A percentile compares a stretch with the other conserved stretches of the same genome.
These are phyloP conservation scores for Sarocladium oryzae DNA, from an alignment of 2,329 filamentous ascomycete genomes.

Conservation along the genomic window DNA sequence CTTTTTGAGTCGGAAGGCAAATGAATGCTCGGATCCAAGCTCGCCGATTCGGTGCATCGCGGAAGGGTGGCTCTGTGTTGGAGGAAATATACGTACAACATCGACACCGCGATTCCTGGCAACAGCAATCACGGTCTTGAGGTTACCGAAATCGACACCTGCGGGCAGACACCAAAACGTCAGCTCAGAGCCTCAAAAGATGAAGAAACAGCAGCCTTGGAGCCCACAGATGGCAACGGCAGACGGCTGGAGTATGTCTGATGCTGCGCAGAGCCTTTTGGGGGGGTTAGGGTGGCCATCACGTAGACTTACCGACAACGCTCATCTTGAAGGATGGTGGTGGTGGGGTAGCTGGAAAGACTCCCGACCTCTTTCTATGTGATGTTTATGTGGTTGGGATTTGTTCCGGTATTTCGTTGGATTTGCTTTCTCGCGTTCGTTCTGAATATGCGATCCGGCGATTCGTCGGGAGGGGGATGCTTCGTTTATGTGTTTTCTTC, in stretches of 20 bases:
- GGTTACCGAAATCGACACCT: conserved; percentile 91
- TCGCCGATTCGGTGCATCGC: no score
- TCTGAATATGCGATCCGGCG: conserved; percentile 1
- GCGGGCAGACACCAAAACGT: conserved; percentile 10
- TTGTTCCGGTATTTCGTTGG: not conserved
- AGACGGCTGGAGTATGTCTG: not conserved
- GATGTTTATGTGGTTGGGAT: conserved; percentile 3
- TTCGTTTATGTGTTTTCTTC: not conserved
- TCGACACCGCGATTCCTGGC: conserved; percentile 98
- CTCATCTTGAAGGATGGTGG: conserved; percentile 33
- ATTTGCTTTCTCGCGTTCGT: not conserved
- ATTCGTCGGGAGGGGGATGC: not conserved
- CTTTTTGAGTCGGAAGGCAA: no score
- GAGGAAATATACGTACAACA: conserved; percentile 67
- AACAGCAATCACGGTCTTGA: conserved; percentile 96
- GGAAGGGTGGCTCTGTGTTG: conserved; percentile 1
- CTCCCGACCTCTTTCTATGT: conserved; percentile 4
- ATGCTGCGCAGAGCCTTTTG: no score
- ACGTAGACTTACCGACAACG: conserved; percentile 43
- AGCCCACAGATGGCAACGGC: not conserved
- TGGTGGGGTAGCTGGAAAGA: conserved; percentile 21
- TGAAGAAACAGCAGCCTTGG: not conserved
- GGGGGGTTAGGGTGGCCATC: not conserved
- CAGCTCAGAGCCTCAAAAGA: not conserved
- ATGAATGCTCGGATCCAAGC: no score